These are phyloP conservation scores for Ballota nigra DNA, from an alignment of 257 asterid genomes.

Conservation along the genomic window DNA sequence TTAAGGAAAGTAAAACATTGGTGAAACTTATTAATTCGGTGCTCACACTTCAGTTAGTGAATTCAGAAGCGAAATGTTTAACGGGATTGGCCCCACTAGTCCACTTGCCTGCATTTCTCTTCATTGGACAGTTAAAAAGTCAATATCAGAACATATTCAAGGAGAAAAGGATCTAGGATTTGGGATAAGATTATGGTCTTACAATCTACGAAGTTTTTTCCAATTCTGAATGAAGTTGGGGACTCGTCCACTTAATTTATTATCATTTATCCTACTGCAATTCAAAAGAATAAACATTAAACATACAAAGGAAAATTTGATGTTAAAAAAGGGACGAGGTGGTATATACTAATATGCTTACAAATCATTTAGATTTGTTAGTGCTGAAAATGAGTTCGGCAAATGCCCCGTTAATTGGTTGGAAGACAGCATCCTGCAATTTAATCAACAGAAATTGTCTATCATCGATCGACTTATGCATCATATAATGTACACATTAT, in stretches of 20 bases:
- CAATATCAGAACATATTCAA: constrained; percentile 16
- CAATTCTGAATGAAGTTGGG: constrained; percentile 73
- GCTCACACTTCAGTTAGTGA: constrained; percentile 64
- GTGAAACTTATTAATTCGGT: background rate
- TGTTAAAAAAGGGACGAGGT: background rate
- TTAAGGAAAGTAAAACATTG: background rate
- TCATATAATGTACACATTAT: background rate
- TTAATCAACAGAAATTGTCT: constrained; percentile 24
- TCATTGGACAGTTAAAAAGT: constrained; percentile 28
- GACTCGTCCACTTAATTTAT: constrained; percentile 60
- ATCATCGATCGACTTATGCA: background rate
- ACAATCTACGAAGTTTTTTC: constrained; percentile 60
- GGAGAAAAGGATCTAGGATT: background rate
- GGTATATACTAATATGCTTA: constrained; percentile 30
- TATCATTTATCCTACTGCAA: constrained; percentile 77
- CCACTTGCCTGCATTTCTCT: constrained; percentile 81
- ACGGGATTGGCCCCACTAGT: constrained; percentile 72
- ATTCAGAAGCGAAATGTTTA: constrained; percentile 57
- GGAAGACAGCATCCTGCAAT: constrained; percentile 71
- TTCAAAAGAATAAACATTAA: constrained; percentile 10
- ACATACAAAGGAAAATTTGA: background rate
- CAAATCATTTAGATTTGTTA: constrained; percentile 60
- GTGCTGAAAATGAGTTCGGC: constrained; percentile 55
- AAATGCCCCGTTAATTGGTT: constrained; percentile 60
- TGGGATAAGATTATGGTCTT: constrained; percentile 27